Base-by-base conservation (phyloP, 83 land plant genomes). In the Picea abies region DNA sequence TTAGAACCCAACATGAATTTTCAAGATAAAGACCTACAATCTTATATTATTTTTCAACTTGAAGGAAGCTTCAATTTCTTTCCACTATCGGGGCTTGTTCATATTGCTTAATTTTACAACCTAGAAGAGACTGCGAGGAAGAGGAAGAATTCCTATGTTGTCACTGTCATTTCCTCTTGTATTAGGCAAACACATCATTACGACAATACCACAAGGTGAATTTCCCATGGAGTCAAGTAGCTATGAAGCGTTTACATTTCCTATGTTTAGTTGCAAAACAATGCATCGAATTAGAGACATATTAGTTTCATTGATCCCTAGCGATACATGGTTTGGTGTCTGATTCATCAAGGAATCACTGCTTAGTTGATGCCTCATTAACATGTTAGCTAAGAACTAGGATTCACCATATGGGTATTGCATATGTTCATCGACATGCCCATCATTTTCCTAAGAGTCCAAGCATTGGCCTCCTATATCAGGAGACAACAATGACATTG, bases 301-400 rank as follows among this genome's bases (percentile, higher is more conserved):
- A 61, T 35, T 19, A 3, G 63, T 58, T 49, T 76, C 79, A 26
- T 76, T 76, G 22, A 76, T 52, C 15, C 79, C 75, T 62, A 1
- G 64, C 2, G 64, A 62, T 1, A 0, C 64, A 14, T 63, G 81
- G 22, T 22, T 62, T 67, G 0, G 26, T 63, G 56, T 6, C 9
- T 4, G 72, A 84, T 12, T 81, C 22, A 65, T 84, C 6, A 79
- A n/a, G 19, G 3, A 10, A 19, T 63, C 81, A 14, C 82, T 84
- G 77, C 81, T 85, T 79, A 88, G 85, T 82, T 88, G 90, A 41
- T 86, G 86, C 84, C 85, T 84, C 0, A 85, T 61, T 35, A 87
- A 83, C 79, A 84, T 77, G 63, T 83, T 71, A 3, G 89, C 89
- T 4, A 87, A 79, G 12, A 84, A 25, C 15, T 71, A 47, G 60